Evolutionary conservation across 2,329 filamentous ascomycete species (phyloP).

Genomic region (Pyricularia grisea): DNA sequence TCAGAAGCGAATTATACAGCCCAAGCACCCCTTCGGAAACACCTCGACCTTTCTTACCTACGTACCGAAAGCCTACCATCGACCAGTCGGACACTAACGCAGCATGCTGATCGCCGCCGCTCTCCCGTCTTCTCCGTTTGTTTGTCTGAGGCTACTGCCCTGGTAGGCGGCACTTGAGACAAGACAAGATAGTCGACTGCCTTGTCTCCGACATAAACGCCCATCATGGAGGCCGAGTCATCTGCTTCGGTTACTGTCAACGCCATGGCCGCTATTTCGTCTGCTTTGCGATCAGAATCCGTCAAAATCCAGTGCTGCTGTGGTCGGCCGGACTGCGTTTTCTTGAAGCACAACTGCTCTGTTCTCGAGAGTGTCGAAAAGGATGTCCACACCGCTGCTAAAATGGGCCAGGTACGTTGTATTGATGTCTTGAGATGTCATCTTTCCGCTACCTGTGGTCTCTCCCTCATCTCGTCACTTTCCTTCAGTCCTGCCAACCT

Average conservation of each 20-base stretch:
- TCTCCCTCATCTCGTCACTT: neutral
- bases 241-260: neutral
- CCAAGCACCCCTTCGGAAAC: neutral
- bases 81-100: neutral
- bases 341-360: conserved; percentile 69
- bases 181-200: neutral
- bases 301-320: conserved; percentile 66
- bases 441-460: conserved; percentile 9
- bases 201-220: neutral
- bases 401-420: conserved; percentile 76
- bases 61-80: neutral
- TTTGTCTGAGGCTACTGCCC: neutral
- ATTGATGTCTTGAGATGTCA: neutral
- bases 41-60: neutral
- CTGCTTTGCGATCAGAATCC: conserved; percentile 1
- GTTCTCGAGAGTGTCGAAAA: conserved; percentile 75
- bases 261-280: conserved; percentile 4
- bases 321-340: conserved; percentile 68
- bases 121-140: neutral
- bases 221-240: neutral
- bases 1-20: neutral
- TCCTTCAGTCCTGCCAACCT: neutral
- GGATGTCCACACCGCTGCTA: conserved; percentile 77
- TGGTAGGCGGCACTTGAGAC: neutral
- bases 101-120: neutral